Conservation (phyloP, 177 flowering plant genomes). For the Vitis hybrid region DNA sequence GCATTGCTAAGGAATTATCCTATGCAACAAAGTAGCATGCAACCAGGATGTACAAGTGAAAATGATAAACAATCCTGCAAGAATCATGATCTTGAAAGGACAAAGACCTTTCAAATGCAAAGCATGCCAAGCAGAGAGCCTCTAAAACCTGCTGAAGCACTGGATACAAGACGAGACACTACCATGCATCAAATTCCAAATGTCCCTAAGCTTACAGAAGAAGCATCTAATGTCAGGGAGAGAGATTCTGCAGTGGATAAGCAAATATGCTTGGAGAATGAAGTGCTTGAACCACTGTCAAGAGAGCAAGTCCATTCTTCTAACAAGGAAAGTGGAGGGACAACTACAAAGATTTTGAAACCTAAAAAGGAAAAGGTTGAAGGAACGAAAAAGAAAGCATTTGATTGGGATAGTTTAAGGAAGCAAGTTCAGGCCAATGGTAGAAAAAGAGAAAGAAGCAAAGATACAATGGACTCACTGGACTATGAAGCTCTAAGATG, state of each 20-base stretch:
- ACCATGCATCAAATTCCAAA: constrained; percentile 11
- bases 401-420: constrained; percentile 82
- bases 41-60: not conserved
- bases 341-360: constrained; percentile 21
- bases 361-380: constrained; percentile 36
- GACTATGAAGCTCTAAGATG: constrained; percentile 85
- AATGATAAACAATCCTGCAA: constrained; percentile 3
- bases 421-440: constrained; percentile 41
- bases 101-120: constrained; percentile 8
- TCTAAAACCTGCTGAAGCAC: constrained; percentile 18
- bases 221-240: constrained; percentile 11
- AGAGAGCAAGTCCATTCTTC: constrained; percentile 28
- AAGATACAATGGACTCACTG: constrained; percentile 66
- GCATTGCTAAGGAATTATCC: constrained; percentile 1
- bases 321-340: constrained; percentile 4
- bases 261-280: constrained; percentile 9
- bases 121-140: constrained; percentile 13
- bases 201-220: not conserved
- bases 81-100: constrained; percentile 8
- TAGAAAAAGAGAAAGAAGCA: constrained; percentile 44
- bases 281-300: constrained; percentile 12
- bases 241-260: constrained; percentile 1
- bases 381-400: constrained; percentile 34
- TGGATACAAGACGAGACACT: constrained; percentile 8
- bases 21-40: constrained; percentile 10